These are phyloP conservation scores for Penicillium angulare DNA, from an alignment of 495 filamentous ascomycete species.

Conservation along the genomic window DNA sequence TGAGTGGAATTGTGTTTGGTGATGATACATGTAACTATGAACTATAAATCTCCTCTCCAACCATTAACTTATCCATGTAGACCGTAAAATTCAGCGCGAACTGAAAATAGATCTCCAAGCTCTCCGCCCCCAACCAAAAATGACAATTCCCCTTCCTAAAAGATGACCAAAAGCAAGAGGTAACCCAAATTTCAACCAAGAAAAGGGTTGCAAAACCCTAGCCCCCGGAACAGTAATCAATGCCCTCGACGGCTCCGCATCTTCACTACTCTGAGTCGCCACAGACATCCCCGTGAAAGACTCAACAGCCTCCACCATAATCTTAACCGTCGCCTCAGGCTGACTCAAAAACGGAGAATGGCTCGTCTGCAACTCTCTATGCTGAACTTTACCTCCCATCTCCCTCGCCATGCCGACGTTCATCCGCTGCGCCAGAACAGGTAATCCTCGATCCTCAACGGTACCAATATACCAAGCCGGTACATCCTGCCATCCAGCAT, in stretches of 20 bases:
- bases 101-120: conserved; percentile 7
- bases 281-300: conserved; percentile 15
- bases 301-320: conserved; percentile 26
- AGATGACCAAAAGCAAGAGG: conserved; percentile 20
- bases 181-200: conserved; percentile 25
- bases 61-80: not conserved
- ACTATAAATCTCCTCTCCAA: too few species aligned
- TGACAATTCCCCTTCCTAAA: conserved; percentile 8
- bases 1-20: not conserved
- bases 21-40: not conserved
- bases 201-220: conserved; percentile 11
- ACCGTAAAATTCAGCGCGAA: not conserved
- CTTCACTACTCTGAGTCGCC: not conserved
- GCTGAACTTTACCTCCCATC: conserved; percentile 27
- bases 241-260: not conserved
- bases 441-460: conserved; percentile 29
- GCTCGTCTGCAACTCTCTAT: conserved; percentile 30
- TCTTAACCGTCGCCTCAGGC: conserved; percentile 23
- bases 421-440: conserved; percentile 33
- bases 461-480: conserved; percentile 35
- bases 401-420: conserved; percentile 26
- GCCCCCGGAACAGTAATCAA: conserved; percentile 5
- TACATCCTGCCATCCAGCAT: conserved; percentile 33
- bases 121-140: conserved; percentile 14
- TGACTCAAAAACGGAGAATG: conserved; percentile 38